Evolutionary conservation across 2,329 filamentous ascomycete genomes (phyloP).

Genomic region (Cercospora sp.): DNA sequence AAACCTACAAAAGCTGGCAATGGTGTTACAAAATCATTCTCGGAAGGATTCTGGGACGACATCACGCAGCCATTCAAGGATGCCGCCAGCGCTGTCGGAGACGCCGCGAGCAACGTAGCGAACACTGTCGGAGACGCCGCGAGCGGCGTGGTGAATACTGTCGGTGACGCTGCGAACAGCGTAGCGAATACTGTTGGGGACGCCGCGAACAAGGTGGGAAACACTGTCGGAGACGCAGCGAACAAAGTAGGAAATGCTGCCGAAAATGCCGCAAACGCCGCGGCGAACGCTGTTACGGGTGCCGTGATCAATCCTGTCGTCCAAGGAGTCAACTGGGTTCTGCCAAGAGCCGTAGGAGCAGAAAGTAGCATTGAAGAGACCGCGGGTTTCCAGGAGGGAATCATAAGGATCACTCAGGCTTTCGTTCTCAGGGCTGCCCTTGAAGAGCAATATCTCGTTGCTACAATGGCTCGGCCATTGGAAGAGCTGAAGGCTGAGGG

Average conservation of each 20-base stretch:
- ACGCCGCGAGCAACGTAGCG: too few species aligned
- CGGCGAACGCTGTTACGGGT: too few species aligned
- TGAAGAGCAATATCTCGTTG: background rate
- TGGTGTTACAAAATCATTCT: background rate
- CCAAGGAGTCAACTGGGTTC: background rate
- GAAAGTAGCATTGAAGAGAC: background rate
- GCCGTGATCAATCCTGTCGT: too few species aligned
- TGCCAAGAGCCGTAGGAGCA: background rate
- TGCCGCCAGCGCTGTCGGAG: too few species aligned
- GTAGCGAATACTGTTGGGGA: too few species aligned
- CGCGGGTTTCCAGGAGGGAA: background rate
- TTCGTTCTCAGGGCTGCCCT: background rate
- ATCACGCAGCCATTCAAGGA: background rate
- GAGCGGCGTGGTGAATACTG: too few species aligned
- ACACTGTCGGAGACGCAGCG: too few species aligned
- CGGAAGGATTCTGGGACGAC: background rate
- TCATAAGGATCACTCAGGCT: background rate
- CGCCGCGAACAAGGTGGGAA: too few species aligned
- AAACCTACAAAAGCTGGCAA: background rate
- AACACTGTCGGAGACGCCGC: too few species aligned
- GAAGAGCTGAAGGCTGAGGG: background rate
- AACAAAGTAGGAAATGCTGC: too few species aligned
- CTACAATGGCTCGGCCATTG: background rate
- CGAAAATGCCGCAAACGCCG: too few species aligned
- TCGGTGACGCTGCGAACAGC: too few species aligned